Evolutionary conservation across 2,329 filamentous ascomycete species (phyloP).

Genomic region (Elsinoe necatrix): DNA sequence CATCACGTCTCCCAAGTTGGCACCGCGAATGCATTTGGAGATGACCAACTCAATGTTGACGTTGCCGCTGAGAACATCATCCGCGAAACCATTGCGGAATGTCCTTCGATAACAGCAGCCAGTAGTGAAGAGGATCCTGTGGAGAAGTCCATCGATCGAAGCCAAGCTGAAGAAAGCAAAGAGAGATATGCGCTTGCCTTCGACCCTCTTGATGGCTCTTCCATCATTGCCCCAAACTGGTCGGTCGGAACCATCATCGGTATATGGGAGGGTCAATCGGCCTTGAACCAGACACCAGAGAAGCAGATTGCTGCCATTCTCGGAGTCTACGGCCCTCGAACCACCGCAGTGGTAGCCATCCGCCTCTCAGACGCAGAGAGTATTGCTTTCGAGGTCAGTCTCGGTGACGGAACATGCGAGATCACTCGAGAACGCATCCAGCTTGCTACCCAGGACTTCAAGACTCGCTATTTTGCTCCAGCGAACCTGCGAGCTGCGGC

Average conservation of each 20-base stretch:
- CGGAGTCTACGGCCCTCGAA: slow-evolving; percentile 29
- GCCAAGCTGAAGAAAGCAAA: slow-evolving; percentile 23
- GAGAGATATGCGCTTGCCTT: slow-evolving; percentile 52
- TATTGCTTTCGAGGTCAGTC: slow-evolving; percentile 46
- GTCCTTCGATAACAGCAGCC: slow-evolving; percentile 41
- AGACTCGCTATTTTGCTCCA: slow-evolving; percentile 53
- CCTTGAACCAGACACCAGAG: slow-evolving; percentile 22
- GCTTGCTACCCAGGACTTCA: slow-evolving; percentile 34
- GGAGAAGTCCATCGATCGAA: slow-evolving; percentile 32
- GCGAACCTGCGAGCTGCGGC: slow-evolving; percentile 53
- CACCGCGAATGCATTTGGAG: slow-evolving; percentile 50
- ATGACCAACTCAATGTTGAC: slow-evolving; percentile 53
- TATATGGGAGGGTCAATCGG: slow-evolving; percentile 38
- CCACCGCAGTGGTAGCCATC: slow-evolving; percentile 45
- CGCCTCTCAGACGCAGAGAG: slow-evolving; percentile 36
- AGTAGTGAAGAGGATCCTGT: slow-evolving; percentile 55
- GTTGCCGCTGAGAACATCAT: slow-evolving; percentile 44
- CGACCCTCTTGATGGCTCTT: slow-evolving; percentile 56
- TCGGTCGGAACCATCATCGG: slow-evolving; percentile 49
- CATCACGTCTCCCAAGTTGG: slow-evolving; percentile 43
- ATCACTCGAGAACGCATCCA: slow-evolving; percentile 38
- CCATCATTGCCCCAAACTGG: slow-evolving; percentile 41
- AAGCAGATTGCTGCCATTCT: slow-evolving; percentile 30
- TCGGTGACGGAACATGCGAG: slow-evolving; percentile 28
- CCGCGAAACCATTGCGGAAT: slow-evolving; percentile 37